Evolutionary conservation across 805 yeast species (phyloP), one percentile per base, ranked within the genome.

Genomic region (Yarrowia alimentaria): DNA sequence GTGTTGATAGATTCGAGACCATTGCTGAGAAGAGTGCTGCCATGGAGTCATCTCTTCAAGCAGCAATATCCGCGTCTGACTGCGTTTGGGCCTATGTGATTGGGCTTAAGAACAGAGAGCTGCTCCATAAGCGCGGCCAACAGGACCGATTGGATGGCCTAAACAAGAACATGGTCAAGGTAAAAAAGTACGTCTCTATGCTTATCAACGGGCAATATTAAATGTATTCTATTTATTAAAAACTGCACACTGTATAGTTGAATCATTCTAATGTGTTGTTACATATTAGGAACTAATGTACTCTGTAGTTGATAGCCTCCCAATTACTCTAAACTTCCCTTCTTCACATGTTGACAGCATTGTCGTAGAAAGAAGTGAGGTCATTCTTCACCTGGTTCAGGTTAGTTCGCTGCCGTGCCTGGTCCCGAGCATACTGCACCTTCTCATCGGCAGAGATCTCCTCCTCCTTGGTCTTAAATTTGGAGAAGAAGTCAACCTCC

Each of bases 81-180:
- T 30, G 37, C 12, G 50, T 43, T 2, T 43, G 50, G 50, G 35
- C 50, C 11, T 43, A 43, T 16, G 50, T 43, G 22, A 21, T 43
- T 17, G 50, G 50, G 5, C 28, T 43, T 5, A 31, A 43, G 13
- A 30, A 43, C 10, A 29, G 21, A 12, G 21, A 30, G 18, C 37
- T 43, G 10, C 18, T 43, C 1, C 37, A 43, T 19, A 37, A 43
- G 30, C 50, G 20, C 10, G 50, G 50, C 1, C 50, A 43, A 8
- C 50, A 43, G 18, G 37, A 31, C 21, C 29, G 28, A 16, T 5
- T 40, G 33, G 47, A 40, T 10, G 47, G 47, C 4, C 33, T 40
- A 13, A 32, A 40, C 6, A 19, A 33, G 14, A 40, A 40, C 14
- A 26, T 40, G 47, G 33, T 19, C 47, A 40, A 40, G 47, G 47